Conservation (phyloP, 441 rosid species). For the Adansonia rubrostipa region DNA sequence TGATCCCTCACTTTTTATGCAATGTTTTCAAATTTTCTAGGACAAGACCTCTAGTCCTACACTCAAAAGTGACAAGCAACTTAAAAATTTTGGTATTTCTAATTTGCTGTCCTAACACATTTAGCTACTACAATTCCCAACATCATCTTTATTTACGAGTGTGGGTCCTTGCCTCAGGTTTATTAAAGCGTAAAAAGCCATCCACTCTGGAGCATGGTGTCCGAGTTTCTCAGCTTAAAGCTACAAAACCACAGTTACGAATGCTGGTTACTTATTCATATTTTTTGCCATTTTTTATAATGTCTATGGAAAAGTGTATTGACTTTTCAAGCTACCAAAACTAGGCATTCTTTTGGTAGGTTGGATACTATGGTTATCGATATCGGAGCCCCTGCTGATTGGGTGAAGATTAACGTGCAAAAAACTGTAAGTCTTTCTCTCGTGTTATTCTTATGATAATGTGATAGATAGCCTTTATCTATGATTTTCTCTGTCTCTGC, state of each 20-base stretch:
- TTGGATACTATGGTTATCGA: slow-evolving; percentile 52
- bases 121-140: slow-evolving; percentile 15
- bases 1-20: background rate
- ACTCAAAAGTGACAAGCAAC: slow-evolving; percentile 54
- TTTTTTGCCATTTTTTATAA: background rate
- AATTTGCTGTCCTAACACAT: slow-evolving; percentile 18
- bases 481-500: background rate
- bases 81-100: slow-evolving; percentile 48
- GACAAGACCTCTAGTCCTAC: slow-evolving; percentile 52
- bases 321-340: slow-evolving; percentile 23
- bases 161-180: slow-evolving; percentile 44
- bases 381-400: slow-evolving; percentile 72
- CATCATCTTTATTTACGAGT: slow-evolving; percentile 16
- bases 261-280: slow-evolving; percentile 20
- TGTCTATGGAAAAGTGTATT: slow-evolving; percentile 1
- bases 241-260: slow-evolving; percentile 50
- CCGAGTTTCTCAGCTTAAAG: slow-evolving; percentile 43
- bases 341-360: slow-evolving; percentile 40
- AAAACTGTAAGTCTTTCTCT: slow-evolving; percentile 51
- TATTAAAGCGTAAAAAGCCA: slow-evolving; percentile 59
- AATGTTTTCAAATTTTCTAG: slow-evolving; percentile 30
- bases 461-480: background rate
- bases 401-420: slow-evolving; percentile 76
- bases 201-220: slow-evolving; percentile 42
- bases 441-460: background rate